phyloP scores from a whole-genome alignment of 495 filamentous ascomycete species.

The Penicillium ucsense region DNA sequence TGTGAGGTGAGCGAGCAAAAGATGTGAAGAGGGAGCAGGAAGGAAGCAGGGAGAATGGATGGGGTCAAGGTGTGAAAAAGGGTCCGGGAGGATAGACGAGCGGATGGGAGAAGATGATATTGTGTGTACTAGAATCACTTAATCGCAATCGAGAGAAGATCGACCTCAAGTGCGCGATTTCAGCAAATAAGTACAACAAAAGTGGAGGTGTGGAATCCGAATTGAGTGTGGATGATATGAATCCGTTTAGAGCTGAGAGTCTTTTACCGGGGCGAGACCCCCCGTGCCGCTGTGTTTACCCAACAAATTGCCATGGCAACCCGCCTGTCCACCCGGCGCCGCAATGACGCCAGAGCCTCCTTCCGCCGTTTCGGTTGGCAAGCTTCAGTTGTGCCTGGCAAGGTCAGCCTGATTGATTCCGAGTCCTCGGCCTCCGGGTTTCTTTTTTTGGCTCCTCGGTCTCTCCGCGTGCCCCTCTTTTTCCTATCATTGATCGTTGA shows the following conservation, averaged over 20 bases:
- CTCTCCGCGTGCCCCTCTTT: slow-evolving; percentile 11
- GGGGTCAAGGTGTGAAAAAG: too few species aligned
- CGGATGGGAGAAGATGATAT: too few species aligned
- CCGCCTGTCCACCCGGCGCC: slow-evolving; percentile 2
- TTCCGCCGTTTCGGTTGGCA: background rate
- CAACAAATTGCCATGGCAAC: slow-evolving; percentile 38
- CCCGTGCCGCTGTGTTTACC: slow-evolving; percentile 28
- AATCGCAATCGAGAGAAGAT: too few species aligned
- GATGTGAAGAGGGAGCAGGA: slow-evolving; percentile 1
- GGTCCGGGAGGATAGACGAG: too few species aligned
- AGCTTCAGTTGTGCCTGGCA: slow-evolving; percentile 7
- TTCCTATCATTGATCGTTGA: slow-evolving; percentile 2
- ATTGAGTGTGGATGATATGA: background rate
- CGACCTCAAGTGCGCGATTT: too few species aligned
- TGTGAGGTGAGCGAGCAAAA: slow-evolving; percentile 2
- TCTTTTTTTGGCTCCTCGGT: slow-evolving; percentile 6
- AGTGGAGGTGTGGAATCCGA: too few species aligned
- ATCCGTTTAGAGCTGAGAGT: slow-evolving; percentile 8
- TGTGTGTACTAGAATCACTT: too few species aligned
- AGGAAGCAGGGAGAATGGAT: background rate
- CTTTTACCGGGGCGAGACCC: slow-evolving; percentile 13
- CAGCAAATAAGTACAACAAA: too few species aligned
- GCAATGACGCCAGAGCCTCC: slow-evolving; percentile 26
- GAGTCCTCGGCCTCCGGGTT: slow-evolving; percentile 11
- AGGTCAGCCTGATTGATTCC: slow-evolving; percentile 7